Evolutionary conservation across 176 grass and related monocot species (phyloP), one percentile per base, ranked within the genome.

Genomic region (Triticum urartu): DNA sequence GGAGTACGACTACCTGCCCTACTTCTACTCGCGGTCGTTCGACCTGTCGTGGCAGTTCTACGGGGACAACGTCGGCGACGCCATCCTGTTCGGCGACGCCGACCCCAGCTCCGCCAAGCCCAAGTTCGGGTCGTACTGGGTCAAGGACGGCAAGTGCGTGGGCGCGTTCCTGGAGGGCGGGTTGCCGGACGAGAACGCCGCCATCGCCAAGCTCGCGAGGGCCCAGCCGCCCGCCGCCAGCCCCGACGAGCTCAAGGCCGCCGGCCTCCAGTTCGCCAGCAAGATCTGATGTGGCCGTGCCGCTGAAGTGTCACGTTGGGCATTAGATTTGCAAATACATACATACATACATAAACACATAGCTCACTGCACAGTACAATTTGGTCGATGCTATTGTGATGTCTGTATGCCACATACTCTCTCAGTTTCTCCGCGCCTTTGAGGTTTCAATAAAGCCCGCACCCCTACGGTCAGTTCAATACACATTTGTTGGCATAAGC

Each of bases 51-150:
- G 96, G 96, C 96, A 98, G 58, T 98, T 98, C 87, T 98, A 98
- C 2, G 96, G 96, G 2, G 96, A 98, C 88, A 98, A 94, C 6
- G 90, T 98, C 3, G 96, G 96, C 0, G 96, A 96, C 10, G 59
- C 84, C 1, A 88, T 98, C 84, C 77, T 98, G 26, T 98, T 98
- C 14, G 96, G 96, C 5, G 91, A 98, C 84, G 91, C 69, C 25
- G 88, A 95, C 33, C 93, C 93, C 3, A 24, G 86, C 54, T 89
- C 90, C 0, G 77, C 90, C 52, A 95, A 95, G 59, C 93, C 93
- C 26, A 95, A 95, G 84, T 98, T 98, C 30, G 96, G 96, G 14
- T 94, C 96, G 0, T 98, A 98, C 88, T 98, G 96, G 96, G 91
- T 98, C 70, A 94, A 98, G 70, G 96, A 98, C 50, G 88, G 90